Evolutionary conservation across 2,329 filamentous ascomycete species (phyloP), one percentile per base, ranked within the genome.

Genomic region (Sclerotinia borealis): DNA sequence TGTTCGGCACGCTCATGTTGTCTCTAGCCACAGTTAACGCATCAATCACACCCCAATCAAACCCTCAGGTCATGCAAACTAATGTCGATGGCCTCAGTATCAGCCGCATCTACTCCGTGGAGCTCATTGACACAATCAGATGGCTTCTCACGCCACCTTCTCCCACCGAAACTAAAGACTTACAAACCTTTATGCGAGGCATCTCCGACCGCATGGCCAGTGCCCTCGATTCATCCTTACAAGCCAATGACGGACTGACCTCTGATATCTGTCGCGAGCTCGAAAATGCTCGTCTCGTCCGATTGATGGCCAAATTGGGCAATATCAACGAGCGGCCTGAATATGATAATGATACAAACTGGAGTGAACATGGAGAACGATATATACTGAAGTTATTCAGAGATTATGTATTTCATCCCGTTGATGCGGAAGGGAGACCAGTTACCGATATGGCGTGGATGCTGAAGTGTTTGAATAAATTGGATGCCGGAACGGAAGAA

Each of bases 371-470:
- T 54, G 93, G 93, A 31, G 92, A 96, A 71, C 86, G 93, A 34
- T 98, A 96, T 75, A 90, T 91, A 74, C 81, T 99, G 68, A 97
- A 96, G 77, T 83, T 99, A 10, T 98, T 98, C 80, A 86, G 95
- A 56, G 95, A 99, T 77, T 98, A 96, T 71, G 91, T 97, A 47
- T 99, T 98, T 77, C 95, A 99, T 75, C 93, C 96, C 72, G 92
- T 97, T 15, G 92, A 98, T 74, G 83, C 85, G 36, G 86, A 91
- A 63, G 92, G 92, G 17, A 89, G 90, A 60, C 90, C 95, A 0
- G 88, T 93, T 1, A 81, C 96, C 6, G 91, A 97, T 73, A 80
- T 97, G 64, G 93, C 90, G 3, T 93, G 98, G 77, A 91, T 98
- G 67, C 76, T 99, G 51, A 85, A 83, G 31, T 93, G 89, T 72